A percentile compares a stretch with the other conserved stretches of the same genome.
Evolutionary conservation across 148 eudicot genomes (phyloP).

Genomic region (Rhododendron kiyosumense): DNA sequence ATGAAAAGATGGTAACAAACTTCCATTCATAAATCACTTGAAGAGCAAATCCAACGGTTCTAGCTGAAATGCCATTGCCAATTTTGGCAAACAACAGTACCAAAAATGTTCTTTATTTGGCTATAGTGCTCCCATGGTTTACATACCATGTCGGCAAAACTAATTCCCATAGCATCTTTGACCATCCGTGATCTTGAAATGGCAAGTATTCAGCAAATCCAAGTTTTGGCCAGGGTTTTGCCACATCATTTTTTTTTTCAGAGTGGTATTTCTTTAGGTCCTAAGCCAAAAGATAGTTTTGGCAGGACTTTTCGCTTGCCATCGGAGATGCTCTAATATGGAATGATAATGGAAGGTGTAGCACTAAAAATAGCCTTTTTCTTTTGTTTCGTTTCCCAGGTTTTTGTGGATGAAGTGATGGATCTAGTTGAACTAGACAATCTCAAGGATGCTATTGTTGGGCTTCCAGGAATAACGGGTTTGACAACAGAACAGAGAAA

Average conservation of each 20-base stretch:
- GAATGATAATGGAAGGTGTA: neutral
- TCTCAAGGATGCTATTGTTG: slow-evolving; percentile 44
- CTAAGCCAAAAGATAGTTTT: neutral
- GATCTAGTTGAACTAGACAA: slow-evolving; percentile 41
- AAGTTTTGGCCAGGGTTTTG: neutral
- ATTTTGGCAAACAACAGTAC: neutral
- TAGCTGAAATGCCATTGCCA: neutral
- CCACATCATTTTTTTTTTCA: neutral
- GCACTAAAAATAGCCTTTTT: neutral
- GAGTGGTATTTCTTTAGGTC: too few species aligned
- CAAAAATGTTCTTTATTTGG: neutral
- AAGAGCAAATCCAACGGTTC: neutral
- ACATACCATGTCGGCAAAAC: neutral
- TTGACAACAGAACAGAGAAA: slow-evolving; percentile 53
- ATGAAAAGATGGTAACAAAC: slow-evolving; percentile 35
- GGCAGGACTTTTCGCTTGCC: neutral
- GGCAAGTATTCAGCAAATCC: neutral
- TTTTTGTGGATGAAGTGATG: slow-evolving; percentile 47
- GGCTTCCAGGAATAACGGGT: slow-evolving; percentile 42
- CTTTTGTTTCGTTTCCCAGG: slow-evolving; percentile 17
- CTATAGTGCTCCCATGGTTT: neutral
- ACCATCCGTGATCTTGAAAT: neutral
- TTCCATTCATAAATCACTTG: neutral
- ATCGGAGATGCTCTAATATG: neutral
- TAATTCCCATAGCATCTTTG: neutral